Base-by-base conservation (phyloP, 202 grass and related monocot genomes). In the Musa balbisiana region DNA sequence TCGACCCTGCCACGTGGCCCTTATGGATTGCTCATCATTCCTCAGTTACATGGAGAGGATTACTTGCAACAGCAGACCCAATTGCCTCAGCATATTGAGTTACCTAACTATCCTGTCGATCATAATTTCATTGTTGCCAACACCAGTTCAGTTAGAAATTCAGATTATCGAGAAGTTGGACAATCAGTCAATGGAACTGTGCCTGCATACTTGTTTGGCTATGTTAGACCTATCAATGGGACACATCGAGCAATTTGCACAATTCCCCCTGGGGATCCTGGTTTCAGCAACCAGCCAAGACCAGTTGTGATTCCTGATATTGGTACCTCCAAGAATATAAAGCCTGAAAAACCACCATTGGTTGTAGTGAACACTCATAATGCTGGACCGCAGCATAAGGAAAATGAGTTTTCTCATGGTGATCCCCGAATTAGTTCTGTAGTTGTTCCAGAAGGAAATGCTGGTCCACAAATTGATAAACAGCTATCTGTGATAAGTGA, bases 61-160 rank as follows among this genome's bases (percentile, higher is more conserved):
- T 9, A n/a, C 19, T 74, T 76, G 55, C 74, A 76, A 20, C 27
- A 52, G 53, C 52, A 6, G 21, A 79, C 87, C 62, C 90, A 83
- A n/a, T 53, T 87, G 3, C 3, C 43, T 17, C 56, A 76, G 16
- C 26, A 43, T 72, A 83, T 81, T 73, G 82, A 58, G 21, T 69
- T 84, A 72, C 8, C 67, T 79, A 83, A 84, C n/a, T 78, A 84
- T 84, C 59, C 8, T 26, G 79, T 64, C 67, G 84, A 85, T 73
- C 87, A 74, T 62, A 52, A 29, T 53, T 71, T 59, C 65, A 78
- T 53, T 16, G 49, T 66, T 75, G 80, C 81, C 11, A 85, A 90
- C 76, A 85, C 72, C 56, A 81, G 74, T 90, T 49, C 78, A 80
- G 79, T 83, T 88, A 85, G 76, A 52, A 93, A 87, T 73, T 19